Evolutionary conservation across 139 green algal genomes (phyloP).

Genomic region (Microglena sp.): DNA sequence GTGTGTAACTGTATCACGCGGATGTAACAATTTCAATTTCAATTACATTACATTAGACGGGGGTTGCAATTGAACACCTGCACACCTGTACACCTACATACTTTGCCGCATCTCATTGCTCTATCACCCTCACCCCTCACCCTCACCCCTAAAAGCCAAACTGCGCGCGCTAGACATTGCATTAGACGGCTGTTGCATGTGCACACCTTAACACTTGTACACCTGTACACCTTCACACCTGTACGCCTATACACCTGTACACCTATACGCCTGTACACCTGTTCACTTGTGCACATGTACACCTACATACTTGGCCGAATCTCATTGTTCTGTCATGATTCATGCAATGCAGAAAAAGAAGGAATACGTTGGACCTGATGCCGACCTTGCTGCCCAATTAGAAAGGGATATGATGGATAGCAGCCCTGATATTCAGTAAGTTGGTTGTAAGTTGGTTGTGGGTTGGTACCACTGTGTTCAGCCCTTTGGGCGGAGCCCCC

Average conservation of each 20-base stretch:
- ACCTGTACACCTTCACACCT: neutral
- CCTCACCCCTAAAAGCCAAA: too few relatives aligned
- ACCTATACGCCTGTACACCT: neutral
- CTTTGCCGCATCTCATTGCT: too few relatives aligned
- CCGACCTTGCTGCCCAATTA: constrained; percentile 62
- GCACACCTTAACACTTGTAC: neutral
- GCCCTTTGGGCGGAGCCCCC: too few relatives aligned
- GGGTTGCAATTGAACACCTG: too few relatives aligned
- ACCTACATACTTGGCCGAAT: neutral
- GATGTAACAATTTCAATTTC: too few relatives aligned
- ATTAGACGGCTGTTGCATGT: too few relatives aligned
- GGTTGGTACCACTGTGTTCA: neutral
- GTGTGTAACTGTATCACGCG: too few relatives aligned
- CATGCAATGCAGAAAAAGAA: constrained; percentile 12
- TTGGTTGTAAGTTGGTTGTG: neutral
- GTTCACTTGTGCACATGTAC: neutral
- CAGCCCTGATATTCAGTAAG: constrained; percentile 49
- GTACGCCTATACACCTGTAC: neutral
- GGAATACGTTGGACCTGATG: constrained; percentile 59
- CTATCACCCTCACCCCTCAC: too few relatives aligned
- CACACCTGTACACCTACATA: too few relatives aligned
- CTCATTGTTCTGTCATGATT: neutral
- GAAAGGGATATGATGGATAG: constrained; percentile 71
- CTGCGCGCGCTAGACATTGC: too few relatives aligned
- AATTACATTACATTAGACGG: too few relatives aligned